Base-by-base conservation (phyloP, 495 filamentous ascomycete species). In the Talaromyces ruber region DNA sequence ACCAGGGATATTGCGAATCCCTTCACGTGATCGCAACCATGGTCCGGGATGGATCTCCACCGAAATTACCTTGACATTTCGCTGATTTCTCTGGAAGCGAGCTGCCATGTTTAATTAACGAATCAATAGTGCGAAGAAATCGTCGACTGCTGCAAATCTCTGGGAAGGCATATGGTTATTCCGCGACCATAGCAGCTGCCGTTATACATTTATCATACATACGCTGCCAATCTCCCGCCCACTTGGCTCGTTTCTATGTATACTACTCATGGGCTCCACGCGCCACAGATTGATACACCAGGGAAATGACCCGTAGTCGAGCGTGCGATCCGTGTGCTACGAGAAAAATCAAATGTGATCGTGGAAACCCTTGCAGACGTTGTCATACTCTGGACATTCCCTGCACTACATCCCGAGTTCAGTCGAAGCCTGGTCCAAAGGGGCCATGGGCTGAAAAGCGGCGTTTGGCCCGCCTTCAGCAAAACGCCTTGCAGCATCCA, bases 301-400 rank as follows among this genome's bases (percentile, higher is more conserved):
- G 43, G 59, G 43, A 37, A 60, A 60, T 60, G 59, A 52, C 59
- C 39, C 45, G 59, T 60, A 60, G 59, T 51, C 39, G 59, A 51
- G 59, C 59, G 30, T 60, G 59, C 26, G 59, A 60, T 52, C 59
- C 59, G 43, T 60, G 59, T 60, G 59, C 59, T 24, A 60, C 59
- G 43, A 50, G 59, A 12, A 60, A 60, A 51, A 60, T 60, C 52
- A 60, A 60, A 60, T 60, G 59, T 60, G 59, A 60, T 21, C 59
- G 59, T 45, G 59, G 59, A 52, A 45, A 52, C 24, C 59, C 59
- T 14, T 60, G 59, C 45, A 52, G 43, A 34, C 59, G 59, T 22
- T 60, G 59, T 30, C 37, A 32, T 51, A 29, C 59, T 22, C 21
- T 60, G 59, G 59, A 32, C 43, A 60, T 60, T 52, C 25, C 59